Conservation (phyloP, 2,329 filamentous ascomycete genomes). For the Cordyceps fumosorosea region DNA sequence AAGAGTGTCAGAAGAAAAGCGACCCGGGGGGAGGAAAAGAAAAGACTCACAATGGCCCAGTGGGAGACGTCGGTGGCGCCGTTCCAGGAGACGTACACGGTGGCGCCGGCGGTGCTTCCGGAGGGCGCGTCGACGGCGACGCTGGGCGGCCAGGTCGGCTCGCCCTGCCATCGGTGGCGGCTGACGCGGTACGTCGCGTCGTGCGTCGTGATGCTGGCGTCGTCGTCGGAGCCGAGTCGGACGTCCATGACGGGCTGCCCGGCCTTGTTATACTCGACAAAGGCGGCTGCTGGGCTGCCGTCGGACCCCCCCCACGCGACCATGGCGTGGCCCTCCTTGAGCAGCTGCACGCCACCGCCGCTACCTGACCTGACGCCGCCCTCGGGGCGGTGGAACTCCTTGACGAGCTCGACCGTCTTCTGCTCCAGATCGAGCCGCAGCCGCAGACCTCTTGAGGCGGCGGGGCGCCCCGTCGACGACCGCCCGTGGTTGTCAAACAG, state of each 20-base stretch:
- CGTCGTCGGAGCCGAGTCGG: conserved; percentile 16
- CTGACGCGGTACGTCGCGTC: conserved; percentile 21
- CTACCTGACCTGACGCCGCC: conserved; percentile 20
- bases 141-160: conserved; percentile 24
- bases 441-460: conserved; percentile 24
- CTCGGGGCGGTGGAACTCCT: conserved; percentile 25
- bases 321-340: conserved; percentile 24
- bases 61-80: conserved; percentile 24
- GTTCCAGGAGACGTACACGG: conserved; percentile 26
- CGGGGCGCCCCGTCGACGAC: conserved; percentile 22
- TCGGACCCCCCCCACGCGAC: conserved; percentile 23
- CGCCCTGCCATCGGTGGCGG: conserved; percentile 23
- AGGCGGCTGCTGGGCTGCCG: conserved; percentile 19
- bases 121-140: conserved; percentile 21
- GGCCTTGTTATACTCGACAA: conserved; percentile 23
- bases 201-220: conserved; percentile 10
- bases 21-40: background rate
- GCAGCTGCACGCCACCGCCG: conserved; percentile 22
- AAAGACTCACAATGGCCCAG: conserved; percentile 22
- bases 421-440: conserved; percentile 22
- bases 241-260: conserved; percentile 22
- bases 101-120: conserved; percentile 20
- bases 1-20: conserved; percentile 14
- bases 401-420: conserved; percentile 25
- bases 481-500: conserved; percentile 35